Evolutionary conservation across 164 flowering plant species (phyloP), one percentile per base, ranked within the genome.

Genomic region (Vitis riparia): DNA sequence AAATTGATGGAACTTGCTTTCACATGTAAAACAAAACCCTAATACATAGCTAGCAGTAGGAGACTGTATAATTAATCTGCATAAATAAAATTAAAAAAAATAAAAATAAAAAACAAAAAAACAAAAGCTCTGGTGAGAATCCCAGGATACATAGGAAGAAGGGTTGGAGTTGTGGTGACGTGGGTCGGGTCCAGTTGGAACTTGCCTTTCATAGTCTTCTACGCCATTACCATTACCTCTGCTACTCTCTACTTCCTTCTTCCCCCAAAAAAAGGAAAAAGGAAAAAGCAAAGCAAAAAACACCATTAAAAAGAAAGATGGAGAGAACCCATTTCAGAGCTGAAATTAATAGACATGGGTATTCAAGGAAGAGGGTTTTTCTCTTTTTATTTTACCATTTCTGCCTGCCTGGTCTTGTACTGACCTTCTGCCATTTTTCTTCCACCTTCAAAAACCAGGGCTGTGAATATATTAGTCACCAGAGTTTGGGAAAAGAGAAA

Each of bases 161-260:
- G 86, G 84, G 63, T 50, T n/a, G 56, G 32, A 30, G 74, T 78
- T 68, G 58, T 83, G 86, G 74, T 83, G 86, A 63, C 81, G 81
- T 70, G 86, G 86, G 73, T 83, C 84, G 15, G 82, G 84, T 37
- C 84, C 84, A 1, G 84, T 72, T 51, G 86, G 86, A 51, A 81
- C 82, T 78, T 73, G 30, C 71, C 86, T 81, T 44, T 67, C 82
- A 48, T 80, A 81, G 50, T 72, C 71, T 37, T 75, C 71, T 51
- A 62, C 62, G 29, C 70, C 64, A 50, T 67, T 5, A n/a, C 51
- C 59, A 47, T 27, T 16, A 27, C 23, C 44, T 37, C 44, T 37
- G 5, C 44, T 37, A 3, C 44, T 37, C 44, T 37, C 5, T 37
- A 37, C 44, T 37, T 37, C 44, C 44, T 37, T 59, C 51, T 52